Conservation (phyloP, 139 green algal genomes). For the Ettlia oleoabundans region DNA sequence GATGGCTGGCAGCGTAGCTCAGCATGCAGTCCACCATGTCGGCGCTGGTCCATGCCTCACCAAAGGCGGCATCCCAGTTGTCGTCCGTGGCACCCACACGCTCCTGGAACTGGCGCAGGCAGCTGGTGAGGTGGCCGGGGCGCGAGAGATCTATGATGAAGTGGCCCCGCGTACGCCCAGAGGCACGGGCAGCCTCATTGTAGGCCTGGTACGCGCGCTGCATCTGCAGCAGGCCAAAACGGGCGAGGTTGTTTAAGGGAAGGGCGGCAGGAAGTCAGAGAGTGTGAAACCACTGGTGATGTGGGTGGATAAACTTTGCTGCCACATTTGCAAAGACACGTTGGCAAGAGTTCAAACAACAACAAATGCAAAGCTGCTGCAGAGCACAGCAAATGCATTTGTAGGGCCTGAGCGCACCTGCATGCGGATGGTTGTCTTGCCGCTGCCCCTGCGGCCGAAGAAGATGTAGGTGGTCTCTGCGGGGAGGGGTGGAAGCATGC, state of each 20-base stretch:
- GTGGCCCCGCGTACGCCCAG: constrained; percentile 65
- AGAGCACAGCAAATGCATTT: neutral
- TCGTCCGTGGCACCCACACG: constrained; percentile 65
- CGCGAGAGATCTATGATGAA: constrained; percentile 82
- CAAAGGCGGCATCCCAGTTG: constrained; percentile 87
- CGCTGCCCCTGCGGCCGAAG: constrained; percentile 70
- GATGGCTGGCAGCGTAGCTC: constrained; percentile 71
- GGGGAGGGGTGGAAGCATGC: no score
- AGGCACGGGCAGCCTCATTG: constrained; percentile 61
- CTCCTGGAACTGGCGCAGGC: constrained; percentile 80
- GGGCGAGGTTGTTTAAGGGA: no score
- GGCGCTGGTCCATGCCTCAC: constrained; percentile 72
- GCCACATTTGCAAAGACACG: no score
- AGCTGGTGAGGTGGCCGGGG: constrained; percentile 83
- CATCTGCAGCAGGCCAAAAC: constrained; percentile 68
- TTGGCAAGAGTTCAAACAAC: no score
- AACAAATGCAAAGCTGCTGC: neutral
- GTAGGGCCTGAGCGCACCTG: constrained; percentile 57
- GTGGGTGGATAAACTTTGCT: no score
- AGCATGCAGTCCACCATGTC: constrained; percentile 91
- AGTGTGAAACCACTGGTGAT: no score
- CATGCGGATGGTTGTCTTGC: constrained; percentile 92
- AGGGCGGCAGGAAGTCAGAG: neutral
- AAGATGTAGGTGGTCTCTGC: constrained; percentile 88
- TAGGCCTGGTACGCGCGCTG: constrained; percentile 70